Base-by-base conservation (phyloP, 2,329 filamentous ascomycete species). In the Sporothrix curviconia region DNA sequence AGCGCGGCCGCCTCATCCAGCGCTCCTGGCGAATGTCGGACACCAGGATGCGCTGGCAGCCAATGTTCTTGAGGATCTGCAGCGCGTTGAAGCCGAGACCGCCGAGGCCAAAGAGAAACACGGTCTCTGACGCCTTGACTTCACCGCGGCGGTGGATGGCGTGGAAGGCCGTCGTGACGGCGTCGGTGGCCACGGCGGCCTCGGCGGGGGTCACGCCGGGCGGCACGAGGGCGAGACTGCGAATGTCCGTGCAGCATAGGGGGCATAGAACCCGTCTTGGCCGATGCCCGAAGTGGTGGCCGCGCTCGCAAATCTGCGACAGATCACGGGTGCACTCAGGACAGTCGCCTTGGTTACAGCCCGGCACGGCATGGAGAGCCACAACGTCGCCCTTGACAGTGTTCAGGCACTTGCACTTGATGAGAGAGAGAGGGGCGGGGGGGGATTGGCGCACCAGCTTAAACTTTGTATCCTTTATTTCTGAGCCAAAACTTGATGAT, bases 21-120 rank as follows among this genome's bases (percentile, higher is more conserved):
- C 52, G 52, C 42, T 55, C 52, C 30, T 55, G 40, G 52, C 52
- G 52, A 19, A 55, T 55, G 30, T 55, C 52, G 3, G 52, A 34
- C 3, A 55, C 52, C 17, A 55, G 32, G 19, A 55, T 44, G 40
- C 52, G 52, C 11, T 28, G 34, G 52, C 40, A 44, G 37, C 51
- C 39, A 19, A 46, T 39, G n/a, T 46, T 25, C 5, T 46, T 36
- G 3, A 55, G 12, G 9, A 55, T 46, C 19, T 55, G 52, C 7
- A 55, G 30, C 4, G 28, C 52, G 19, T 55, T 55, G 42, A 55
- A 55, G 12, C 52, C 52, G 12, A 55, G 42, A 1, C 52, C 52
- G 19, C 52, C 52, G 3, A 55, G 42, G 8, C 52, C 52, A 12
- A 55, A 55, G 8, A 55, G 32, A 17, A 55, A 55, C 12, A 55